Base-by-base conservation (phyloP, 352 stramenopile species). In the Globisporangium acanthophoron region DNA sequence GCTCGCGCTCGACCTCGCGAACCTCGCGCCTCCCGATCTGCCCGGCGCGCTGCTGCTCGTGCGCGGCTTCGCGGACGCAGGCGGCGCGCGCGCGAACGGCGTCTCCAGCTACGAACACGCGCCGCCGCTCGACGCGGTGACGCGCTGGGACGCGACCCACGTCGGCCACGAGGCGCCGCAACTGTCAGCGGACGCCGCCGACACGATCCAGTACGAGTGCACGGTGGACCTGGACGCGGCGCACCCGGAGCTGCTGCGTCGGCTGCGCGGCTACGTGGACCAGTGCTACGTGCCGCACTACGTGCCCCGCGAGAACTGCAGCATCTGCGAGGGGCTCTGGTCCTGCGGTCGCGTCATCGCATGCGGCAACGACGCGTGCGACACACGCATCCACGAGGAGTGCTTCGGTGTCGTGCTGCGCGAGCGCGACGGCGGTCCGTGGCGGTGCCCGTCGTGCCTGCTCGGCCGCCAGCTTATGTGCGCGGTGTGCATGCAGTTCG, bases 251-350 rank as follows among this genome's bases (percentile, higher is more conserved):
- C 62, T 92, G 39, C 61, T 94, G 37, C 57, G 65, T 3, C 71
- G 85, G 33, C 64, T 94, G 31, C 78, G 83, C 27, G 59, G 74
- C 51, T 94, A 92, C 62, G 85, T 92, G 21, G 77, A 91, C 66
- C 67, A 74, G 45, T 94, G 85, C 66, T 90, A 87, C 70, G 58
- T 92, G 21, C 82, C 85, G 20, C 77, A 88, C 59, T 88, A 79
- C 47, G 71, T 88, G 16, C 73, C 82, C 5, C 79, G 78, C 40
- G 80, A 89, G 56, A 87, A 92, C 62, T 94, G 85, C 64, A 71
- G 61, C 56, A 74, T 94, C 44, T 94, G 85, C 49, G 82, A 92
- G 59, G 85, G 85, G 0, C 64, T 94, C 1, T 94, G 85, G 85
- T 94, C 82, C n/a, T 82, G 68, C 15, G 85, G 82, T 0, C 76